Base-by-base conservation (phyloP, 2,329 filamentous ascomycete species). In the Diaporthe longicolla region DNA sequence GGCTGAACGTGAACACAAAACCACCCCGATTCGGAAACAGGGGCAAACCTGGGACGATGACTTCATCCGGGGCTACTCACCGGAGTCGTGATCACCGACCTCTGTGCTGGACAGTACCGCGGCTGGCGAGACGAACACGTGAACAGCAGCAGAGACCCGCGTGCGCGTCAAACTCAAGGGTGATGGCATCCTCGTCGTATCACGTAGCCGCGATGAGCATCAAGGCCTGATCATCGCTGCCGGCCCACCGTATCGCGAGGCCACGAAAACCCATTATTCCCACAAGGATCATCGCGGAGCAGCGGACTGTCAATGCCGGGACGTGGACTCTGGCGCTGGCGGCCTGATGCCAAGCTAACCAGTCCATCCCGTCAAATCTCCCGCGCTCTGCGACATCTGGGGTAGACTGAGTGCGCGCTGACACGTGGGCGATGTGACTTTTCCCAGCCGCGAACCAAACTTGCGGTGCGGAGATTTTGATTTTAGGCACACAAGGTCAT, bases 1-100 rank as follows among this genome's bases (percentile, higher is more conserved):
- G 63, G 63, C 63, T 26, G 0, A 52, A 66, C 29, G 45, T 66
- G 13, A 66, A 52, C 63, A 52, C 45, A 66, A 24, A 52, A 52
- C 45, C 3, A 37, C 21, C 63, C 63, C 29, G 24, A 66, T 66
- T n/a, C 21, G 63, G 45, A n/a, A 52, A 52, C 63, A 66, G 45
- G 63, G 63, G 45, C 26, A 35, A 66, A 66, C 63, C 63, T 66
- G 63, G 63, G 63, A 66, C 29, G 63, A 66, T 66, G 63, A 66
- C 63, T 66, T 66, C 63, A 66, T 66, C n/a, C 63, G 45, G 45
- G 45, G 3, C 63, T 37, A 37, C 29, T 66, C 63, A 37, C 37
- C 58, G 58, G 17, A 3, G 37, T n/a, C 45, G n/a, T 66, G 45
- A 21, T 66, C 45, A 24, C 21, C 10, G 32, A 35, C 43, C 11